phyloP scores from a whole-genome alignment of 2,329 filamentous ascomycete genomes.

The Colletotrichum lentis region DNA sequence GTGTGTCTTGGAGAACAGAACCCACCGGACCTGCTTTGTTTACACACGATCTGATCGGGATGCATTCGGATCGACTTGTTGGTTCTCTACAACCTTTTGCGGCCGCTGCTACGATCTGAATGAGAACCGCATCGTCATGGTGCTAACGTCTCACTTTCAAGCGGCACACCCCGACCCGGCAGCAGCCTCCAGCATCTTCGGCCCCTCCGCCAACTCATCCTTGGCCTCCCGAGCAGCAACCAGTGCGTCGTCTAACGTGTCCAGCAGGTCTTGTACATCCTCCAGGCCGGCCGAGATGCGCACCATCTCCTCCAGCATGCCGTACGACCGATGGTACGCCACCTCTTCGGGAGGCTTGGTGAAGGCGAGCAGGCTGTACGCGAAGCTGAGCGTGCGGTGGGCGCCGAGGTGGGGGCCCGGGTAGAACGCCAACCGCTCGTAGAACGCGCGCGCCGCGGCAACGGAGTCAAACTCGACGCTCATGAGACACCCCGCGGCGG shows the following conservation, averaged over 20 bases:
- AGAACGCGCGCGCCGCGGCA: constrained; percentile 55
- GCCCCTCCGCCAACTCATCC: constrained; percentile 45
- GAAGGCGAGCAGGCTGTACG: constrained; percentile 58
- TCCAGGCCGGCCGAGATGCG: constrained; percentile 60
- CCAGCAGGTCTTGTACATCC: constrained; percentile 51
- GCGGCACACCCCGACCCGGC: constrained; percentile 22
- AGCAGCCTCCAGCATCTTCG: constrained; percentile 18
- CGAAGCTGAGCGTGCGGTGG: constrained; percentile 58
- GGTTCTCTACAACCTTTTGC: too few species aligned
- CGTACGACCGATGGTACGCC: constrained; percentile 50
- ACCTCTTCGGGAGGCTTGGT: constrained; percentile 50
- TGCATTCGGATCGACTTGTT: too few species aligned
- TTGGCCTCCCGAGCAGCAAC: constrained; percentile 54
- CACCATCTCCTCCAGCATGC: constrained; percentile 52
- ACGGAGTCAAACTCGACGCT: constrained; percentile 59
- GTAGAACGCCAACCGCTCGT: constrained; percentile 58
- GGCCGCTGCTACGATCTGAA: too few species aligned
- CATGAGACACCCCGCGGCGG: constrained; percentile 65
- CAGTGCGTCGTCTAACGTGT: constrained; percentile 49
- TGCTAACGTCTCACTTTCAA: neutral
- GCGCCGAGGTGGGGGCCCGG: constrained; percentile 63
- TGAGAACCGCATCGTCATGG: neutral
- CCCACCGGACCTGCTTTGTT: too few species aligned
- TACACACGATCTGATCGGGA: too few species aligned
- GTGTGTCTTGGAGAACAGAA: too few species aligned